phyloP scores from a whole-genome alignment of 108 stramenopile species.

The Aurantiochytrium sp. region DNA sequence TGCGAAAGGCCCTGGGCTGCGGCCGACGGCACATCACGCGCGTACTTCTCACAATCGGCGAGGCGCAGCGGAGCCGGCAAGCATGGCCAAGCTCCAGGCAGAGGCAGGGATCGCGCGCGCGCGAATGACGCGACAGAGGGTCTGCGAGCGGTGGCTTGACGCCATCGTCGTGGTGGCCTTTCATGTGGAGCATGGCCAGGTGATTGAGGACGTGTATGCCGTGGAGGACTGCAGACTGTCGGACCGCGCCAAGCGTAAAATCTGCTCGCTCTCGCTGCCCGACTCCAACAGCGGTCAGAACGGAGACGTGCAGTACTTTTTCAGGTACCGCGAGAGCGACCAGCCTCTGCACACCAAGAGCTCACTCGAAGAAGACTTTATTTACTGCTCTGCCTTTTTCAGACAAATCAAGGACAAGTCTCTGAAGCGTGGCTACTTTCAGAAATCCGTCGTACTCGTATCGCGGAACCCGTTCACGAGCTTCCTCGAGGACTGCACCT shows the following conservation, averaged over 20 bases:
- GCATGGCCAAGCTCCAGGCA: not conserved
- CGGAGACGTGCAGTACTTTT: constrained; percentile 11
- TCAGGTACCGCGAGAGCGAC: constrained; percentile 15
- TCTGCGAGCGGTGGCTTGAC: not conserved
- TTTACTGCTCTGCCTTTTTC: constrained; percentile 1
- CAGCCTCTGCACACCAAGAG: not conserved
- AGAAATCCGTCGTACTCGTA: constrained; percentile 10
- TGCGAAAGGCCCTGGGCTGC: too few species aligned
- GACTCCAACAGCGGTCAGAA: constrained; percentile 31
- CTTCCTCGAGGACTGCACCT: constrained; percentile 3
- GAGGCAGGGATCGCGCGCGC: not conserved
- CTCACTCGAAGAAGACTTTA: not conserved
- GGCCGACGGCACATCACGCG: too few species aligned
- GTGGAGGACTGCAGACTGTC: not conserved
- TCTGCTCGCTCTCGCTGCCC: constrained; percentile 22
- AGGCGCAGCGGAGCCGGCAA: not conserved
- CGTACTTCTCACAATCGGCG: too few species aligned
- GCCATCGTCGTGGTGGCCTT: constrained; percentile 28
- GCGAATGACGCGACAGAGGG: not conserved
- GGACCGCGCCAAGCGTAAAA: constrained; percentile 26
- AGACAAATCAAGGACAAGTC: constrained; percentile 5
- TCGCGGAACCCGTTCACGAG: not conserved
- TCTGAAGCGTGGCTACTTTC: constrained; percentile 12
- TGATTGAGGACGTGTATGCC: constrained; percentile 28
- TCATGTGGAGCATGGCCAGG: constrained; percentile 23